phyloP scores from a whole-genome alignment of 306 rosid species.

The Casuarina cunninghamiana region DNA sequence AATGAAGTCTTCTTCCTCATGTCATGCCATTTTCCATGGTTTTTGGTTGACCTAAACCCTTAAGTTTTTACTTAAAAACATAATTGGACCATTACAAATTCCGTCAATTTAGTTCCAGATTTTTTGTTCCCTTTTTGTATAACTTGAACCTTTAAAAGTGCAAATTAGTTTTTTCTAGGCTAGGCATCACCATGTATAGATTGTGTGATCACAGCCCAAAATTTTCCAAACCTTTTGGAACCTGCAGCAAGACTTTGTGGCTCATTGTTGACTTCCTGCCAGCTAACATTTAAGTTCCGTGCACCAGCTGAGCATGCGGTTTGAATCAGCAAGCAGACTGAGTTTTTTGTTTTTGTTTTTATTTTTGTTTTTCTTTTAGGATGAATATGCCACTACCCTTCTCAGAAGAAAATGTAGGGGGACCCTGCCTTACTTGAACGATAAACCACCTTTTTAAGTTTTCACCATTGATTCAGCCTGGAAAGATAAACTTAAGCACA shows the following conservation, averaged over 20 bases:
- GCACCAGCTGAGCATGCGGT: neutral
- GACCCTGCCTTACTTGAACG: neutral
- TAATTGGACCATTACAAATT: neutral
- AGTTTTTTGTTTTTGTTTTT: too few species aligned
- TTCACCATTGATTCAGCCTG: neutral
- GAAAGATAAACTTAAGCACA: neutral
- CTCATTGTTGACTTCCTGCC: neutral
- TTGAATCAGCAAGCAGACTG: neutral
- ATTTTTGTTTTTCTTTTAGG: too few species aligned
- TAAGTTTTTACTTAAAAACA: neutral
- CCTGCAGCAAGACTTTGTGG: neutral
- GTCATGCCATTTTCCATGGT: neutral
- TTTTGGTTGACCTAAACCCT: conserved; percentile 4
- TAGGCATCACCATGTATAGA: neutral
- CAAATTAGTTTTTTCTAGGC: neutral
- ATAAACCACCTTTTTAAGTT: neutral
- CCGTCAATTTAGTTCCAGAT: neutral
- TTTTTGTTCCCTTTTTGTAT: neutral
- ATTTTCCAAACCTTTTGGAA: neutral
- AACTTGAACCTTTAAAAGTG: neutral
- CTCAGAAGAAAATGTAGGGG: too few species aligned
- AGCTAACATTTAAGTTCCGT: neutral
- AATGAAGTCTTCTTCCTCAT: neutral
- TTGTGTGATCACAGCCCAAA: neutral
- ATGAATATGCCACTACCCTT: neutral